Conservation (phyloP, 805 yeast genomes). For the Hemisphaericaspora nanyangensis region DNA sequence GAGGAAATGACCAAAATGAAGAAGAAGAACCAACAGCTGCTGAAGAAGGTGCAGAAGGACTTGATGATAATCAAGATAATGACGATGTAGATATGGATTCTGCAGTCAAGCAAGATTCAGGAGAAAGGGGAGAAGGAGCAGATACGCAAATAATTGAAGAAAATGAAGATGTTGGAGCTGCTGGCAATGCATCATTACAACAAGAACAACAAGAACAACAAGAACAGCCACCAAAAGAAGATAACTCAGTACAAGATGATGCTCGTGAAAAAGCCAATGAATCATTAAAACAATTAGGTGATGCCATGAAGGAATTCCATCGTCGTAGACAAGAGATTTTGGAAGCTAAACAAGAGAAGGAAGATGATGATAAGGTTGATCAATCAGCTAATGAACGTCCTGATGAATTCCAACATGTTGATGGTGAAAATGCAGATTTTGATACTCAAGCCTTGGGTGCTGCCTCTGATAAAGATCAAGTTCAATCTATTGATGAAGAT, state of each 20-base stretch:
- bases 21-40: conserved; percentile 45
- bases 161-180: conserved; percentile 64
- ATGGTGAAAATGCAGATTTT: conserved; percentile 70
- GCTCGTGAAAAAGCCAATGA: conserved; percentile 69
- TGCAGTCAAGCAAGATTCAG: conserved; percentile 56
- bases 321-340: conserved; percentile 84
- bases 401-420: conserved; percentile 82
- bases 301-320: conserved; percentile 85
- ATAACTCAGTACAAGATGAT: conserved; percentile 42
- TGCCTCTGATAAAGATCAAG: conserved; percentile 76
- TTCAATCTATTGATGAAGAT: conserved; percentile 72
- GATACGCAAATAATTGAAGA: conserved; percentile 54
- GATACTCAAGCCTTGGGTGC: conserved; percentile 94
- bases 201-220: conserved; percentile 38
- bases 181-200: conserved; percentile 47
- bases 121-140: conserved; percentile 61
- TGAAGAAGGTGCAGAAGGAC: conserved; percentile 50
- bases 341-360: conserved; percentile 48
- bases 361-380: conserved; percentile 49
- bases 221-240: conserved; percentile 39
- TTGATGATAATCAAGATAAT: conserved; percentile 18
- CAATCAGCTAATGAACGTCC: conserved; percentile 63
- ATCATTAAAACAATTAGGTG: conserved; percentile 85
- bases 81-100: conserved; percentile 54
- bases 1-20: conserved; percentile 30